Base-by-base conservation (phyloP, 768 basidiomycete species). In the Lentinula raphanica region DNA sequence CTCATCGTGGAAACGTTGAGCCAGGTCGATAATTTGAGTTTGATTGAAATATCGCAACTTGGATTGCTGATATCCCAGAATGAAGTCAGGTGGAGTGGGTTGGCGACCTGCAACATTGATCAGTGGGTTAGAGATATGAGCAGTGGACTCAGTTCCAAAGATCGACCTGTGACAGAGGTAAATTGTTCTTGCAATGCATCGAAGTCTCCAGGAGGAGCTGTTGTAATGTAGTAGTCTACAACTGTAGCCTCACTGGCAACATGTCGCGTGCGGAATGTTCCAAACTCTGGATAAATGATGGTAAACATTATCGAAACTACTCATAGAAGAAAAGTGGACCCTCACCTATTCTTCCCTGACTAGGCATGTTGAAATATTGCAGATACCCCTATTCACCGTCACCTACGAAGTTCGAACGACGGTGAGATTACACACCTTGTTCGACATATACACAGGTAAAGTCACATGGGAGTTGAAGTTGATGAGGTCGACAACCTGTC, bases 21-120 rank as follows among this genome's bases (percentile, higher is more conserved):
- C 72, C 4, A 74, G 27, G 53, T 69, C 67, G n/a, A 68, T 49
- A 25, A 73, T 62, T 56, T 73, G 71, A 0, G 70, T 67, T 58
- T 73, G 69, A 54, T 73, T 72, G 62, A 62, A 72, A 58, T 74
- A 74, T 32, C 72, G 64, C n/a, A 74, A 63, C 62, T 72, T 71
- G 15, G 71, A 72, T 62, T 73, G 73, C 61, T 72, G 72, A 53
- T 71, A 73, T 36, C 73, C 72, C 15, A 72, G 60, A 27, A 66
- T 66, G 49, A 71, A 74, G 40, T 73, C 70, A 7, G 72, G 73
- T 21, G 72, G 73, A 9, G 66, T 73, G 2, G 72, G 72, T 58
- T 72, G 71, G 27, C 72, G 69, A 1, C 72, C 72, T 71, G 50
- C 21, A 7, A 50, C 21, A 8, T 13, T 39, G 19, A 19, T 40